A percentile compares a stretch with the other conserved stretches of the same genome.
These are phyloP conservation scores for Apiosordaria backusii DNA, from an alignment of 495 filamentous ascomycete genomes.

Conservation along the genomic window DNA sequence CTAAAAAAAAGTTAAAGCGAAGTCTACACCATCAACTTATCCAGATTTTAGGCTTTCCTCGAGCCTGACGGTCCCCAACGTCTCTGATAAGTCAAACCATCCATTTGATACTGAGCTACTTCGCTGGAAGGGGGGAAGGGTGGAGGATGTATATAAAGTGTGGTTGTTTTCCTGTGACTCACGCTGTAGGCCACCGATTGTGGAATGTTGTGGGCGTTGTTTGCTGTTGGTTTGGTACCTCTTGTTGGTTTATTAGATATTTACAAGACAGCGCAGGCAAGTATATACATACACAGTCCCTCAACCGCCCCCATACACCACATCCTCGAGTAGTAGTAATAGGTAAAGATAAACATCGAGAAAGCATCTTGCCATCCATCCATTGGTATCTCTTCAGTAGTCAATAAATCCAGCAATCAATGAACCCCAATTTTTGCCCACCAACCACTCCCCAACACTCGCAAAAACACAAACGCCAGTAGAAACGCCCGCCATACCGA, in stretches of 20 bases:
- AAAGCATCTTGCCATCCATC: not conserved
- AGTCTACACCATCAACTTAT: not conserved
- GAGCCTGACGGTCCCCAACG: too few species aligned
- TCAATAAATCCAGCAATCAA: not conserved
- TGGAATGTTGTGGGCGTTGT: not conserved
- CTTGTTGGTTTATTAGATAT: too few species aligned
- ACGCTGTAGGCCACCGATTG: too few species aligned
- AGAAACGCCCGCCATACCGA: conserved; percentile 31
- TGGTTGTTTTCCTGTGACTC: not conserved
- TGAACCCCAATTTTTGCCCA: not conserved
- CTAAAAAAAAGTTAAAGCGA: not conserved
- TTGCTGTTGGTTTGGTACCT: not conserved
- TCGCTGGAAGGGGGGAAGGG: not conserved
- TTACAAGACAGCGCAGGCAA: too few species aligned
- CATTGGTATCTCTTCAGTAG: conserved; percentile 13
- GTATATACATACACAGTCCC: not conserved
- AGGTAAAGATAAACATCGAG: not conserved
- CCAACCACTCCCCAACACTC: not conserved
- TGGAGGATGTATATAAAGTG: not conserved
- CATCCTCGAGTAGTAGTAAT: not conserved
- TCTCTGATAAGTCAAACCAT: too few species aligned
- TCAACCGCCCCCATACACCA: not conserved
- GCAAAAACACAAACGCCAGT: not conserved
- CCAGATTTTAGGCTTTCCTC: too few species aligned
- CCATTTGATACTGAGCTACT: not conserved